Evolutionary conservation across 257 asterid species (phyloP), one percentile per base, ranked within the genome.

Genomic region (Solanum gracilifrons): DNA sequence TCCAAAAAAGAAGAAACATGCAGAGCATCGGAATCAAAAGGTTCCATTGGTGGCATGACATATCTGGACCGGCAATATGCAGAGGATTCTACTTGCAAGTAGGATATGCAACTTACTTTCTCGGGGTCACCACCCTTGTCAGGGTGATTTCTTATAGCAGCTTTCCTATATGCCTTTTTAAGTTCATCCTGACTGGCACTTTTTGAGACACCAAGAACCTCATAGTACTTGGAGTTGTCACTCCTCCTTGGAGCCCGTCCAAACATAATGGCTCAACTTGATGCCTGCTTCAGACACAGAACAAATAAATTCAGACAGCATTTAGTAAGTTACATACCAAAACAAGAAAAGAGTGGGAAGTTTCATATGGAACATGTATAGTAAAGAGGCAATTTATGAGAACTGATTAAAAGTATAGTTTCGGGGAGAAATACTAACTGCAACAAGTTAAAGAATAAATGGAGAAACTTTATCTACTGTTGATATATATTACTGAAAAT

Each of bases 101-200:
- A n/a, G 85, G 35, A 84, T 36, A 64, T 64, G 51, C 36, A 66
- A 85, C 87, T 55, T 74, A 84, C 93, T 89, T 92, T 93, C 88
- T 93, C 94, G 51, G 95, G 92, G 90, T 92, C 95, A 86, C 95
- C 95, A 3, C 95, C 95, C 88, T 93, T 93, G 77, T 93, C 95
- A 6, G 94, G 95, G 71, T 93, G 95, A 69, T 92, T 92, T 89
- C 91, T 92, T 51, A 92, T 91, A 37, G 94, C 95, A 72, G 93
- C 91, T 87, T 90, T 93, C 72, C 88, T 90, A 86, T 93, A 93
- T 20, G 94, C 94, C 89, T 92, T 93, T 91, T 91, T 93, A 84
- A 93, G 91, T 48, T 92, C 94, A 76, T 93, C 93, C 36, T 89
- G 92, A 55, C 89, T 84, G 21, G 94, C 94, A 88, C 85, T 82